Percentiles rank a stretch among this genome's conserved stretches.
These are phyloP conservation scores for Porpolomopsis calyptriformis DNA, from an alignment of 768 basidiomycete genomes.

Conservation along the genomic window DNA sequence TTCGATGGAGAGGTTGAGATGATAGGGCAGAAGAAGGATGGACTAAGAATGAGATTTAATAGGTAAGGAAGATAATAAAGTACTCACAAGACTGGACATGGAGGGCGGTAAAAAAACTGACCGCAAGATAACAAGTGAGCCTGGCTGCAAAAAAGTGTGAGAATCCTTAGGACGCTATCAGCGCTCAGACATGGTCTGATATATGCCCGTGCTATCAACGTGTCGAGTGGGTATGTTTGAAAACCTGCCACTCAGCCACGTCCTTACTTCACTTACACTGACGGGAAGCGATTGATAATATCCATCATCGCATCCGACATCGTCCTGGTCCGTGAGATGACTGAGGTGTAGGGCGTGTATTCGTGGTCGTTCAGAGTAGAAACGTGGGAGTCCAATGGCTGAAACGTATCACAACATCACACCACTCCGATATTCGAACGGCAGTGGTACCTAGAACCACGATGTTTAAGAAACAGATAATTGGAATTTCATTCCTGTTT, in stretches of 20 bases:
- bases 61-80: not conserved
- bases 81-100: slow-evolving; percentile 52
- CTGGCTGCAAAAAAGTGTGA: slow-evolving; percentile 46
- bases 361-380: slow-evolving; percentile 70
- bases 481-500: no score
- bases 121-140: slow-evolving; percentile 50
- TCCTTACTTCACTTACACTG: slow-evolving; percentile 56
- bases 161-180: slow-evolving; percentile 35
- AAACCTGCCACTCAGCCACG: slow-evolving; percentile 69
- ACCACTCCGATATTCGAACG: no score
- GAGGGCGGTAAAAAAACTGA: slow-evolving; percentile 68
- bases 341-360: slow-evolving; percentile 59
- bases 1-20: slow-evolving; percentile 19
- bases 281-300: slow-evolving; percentile 46
- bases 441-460: no score
- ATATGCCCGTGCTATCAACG: slow-evolving; percentile 46
- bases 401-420: no score
- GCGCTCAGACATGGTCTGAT: slow-evolving; percentile 3
- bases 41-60: not conserved
- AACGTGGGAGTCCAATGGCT: slow-evolving; percentile 55
- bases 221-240: slow-evolving; percentile 36
- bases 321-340: slow-evolving; percentile 34
- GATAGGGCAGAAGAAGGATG: slow-evolving; percentile 11
- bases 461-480: no score
- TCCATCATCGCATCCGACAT: slow-evolving; percentile 28